Percentiles rank a stretch among this genome's conserved stretches.
These are phyloP conservation scores for Gloeopeniophorella convolvens DNA, from an alignment of 768 basidiomycete species.

Conservation along the genomic window DNA sequence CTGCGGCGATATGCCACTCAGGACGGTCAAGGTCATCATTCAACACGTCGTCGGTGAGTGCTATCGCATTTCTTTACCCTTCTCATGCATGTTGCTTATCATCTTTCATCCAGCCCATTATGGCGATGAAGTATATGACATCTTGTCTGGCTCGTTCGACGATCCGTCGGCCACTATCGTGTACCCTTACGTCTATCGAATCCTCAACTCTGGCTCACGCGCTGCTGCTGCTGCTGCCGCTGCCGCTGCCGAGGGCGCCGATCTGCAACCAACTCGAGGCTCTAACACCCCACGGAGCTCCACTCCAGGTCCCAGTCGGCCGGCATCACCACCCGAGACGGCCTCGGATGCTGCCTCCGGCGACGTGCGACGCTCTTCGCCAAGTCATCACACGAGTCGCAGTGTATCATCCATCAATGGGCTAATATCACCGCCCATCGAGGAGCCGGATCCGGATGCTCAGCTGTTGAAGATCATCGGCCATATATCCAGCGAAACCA, in stretches of 20 bases:
- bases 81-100: constrained; percentile 14
- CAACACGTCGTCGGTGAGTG: constrained; percentile 92
- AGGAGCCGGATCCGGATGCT: constrained; percentile 84
- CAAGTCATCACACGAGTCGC: constrained; percentile 61
- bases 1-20: constrained; percentile 94
- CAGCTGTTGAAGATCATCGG: constrained; percentile 77
- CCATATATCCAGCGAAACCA: constrained; percentile 84
- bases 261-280: constrained; percentile 17
- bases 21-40: constrained; percentile 97
- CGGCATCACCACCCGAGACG: constrained; percentile 65
- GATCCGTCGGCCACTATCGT: constrained; percentile 97
- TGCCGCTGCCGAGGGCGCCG: constrained; percentile 15
- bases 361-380: constrained; percentile 46
- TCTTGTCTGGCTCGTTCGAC: constrained; percentile 86
- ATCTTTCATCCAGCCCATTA: constrained; percentile 52
- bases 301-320: constrained; percentile 60
- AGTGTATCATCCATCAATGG: constrained; percentile 60
- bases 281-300: constrained; percentile 40
- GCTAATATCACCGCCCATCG: constrained; percentile 48
- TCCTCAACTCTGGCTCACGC: constrained; percentile 61
- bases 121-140: constrained; percentile 85
- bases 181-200: constrained; percentile 91
- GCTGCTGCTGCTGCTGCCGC: constrained; percentile 36
- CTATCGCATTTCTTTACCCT: no score
- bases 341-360: constrained; percentile 37